Percentiles rank a stretch among this genome's conserved stretches.
Evolutionary conservation across 2,329 filamentous ascomycete species (phyloP).

Genomic region (Scedosporium apiospermum): DNA sequence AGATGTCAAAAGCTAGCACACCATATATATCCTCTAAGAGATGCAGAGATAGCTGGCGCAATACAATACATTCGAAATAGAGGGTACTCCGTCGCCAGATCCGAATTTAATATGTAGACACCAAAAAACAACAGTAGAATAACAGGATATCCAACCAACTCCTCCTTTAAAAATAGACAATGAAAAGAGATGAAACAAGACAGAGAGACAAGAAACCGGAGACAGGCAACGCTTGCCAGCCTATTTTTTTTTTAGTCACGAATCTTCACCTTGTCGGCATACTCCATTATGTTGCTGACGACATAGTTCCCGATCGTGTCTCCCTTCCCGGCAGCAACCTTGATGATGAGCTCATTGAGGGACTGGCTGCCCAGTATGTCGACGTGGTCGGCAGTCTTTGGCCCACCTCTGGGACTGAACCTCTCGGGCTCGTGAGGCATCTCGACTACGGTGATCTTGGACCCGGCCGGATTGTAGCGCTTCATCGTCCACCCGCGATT

Average conservation of each 20-base stretch:
- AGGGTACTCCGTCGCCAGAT: no score
- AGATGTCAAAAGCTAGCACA: no score
- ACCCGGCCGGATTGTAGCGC: conserved; percentile 81
- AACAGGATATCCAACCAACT: background rate
- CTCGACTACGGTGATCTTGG: conserved; percentile 77
- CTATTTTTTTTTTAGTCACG: conserved; percentile 48
- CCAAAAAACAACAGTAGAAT: no score
- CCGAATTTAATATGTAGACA: no score
- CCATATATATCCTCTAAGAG: no score
- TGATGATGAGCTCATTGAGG: conserved; percentile 82
- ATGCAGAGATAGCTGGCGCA: no score
- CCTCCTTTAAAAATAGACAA: background rate
- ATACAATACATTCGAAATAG: no score
- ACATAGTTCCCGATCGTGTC: conserved; percentile 69
- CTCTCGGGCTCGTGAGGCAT: conserved; percentile 95
- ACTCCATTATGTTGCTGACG: conserved; percentile 71
- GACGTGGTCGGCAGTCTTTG: conserved; percentile 78
- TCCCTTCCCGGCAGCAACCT: conserved; percentile 77
- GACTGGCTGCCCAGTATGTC: conserved; percentile 86
- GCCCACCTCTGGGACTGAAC: conserved; percentile 71
- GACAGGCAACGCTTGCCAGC: background rate
- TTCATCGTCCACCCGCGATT: conserved; percentile 89
- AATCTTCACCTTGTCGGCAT: conserved; percentile 75
- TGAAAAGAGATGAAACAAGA: background rate
- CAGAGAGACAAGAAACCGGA: background rate